Percentiles rank a stretch among this genome's conserved stretches.
Conservation (phyloP, 495 filamentous ascomycete genomes). For the Penicillium pancosmium region DNA sequence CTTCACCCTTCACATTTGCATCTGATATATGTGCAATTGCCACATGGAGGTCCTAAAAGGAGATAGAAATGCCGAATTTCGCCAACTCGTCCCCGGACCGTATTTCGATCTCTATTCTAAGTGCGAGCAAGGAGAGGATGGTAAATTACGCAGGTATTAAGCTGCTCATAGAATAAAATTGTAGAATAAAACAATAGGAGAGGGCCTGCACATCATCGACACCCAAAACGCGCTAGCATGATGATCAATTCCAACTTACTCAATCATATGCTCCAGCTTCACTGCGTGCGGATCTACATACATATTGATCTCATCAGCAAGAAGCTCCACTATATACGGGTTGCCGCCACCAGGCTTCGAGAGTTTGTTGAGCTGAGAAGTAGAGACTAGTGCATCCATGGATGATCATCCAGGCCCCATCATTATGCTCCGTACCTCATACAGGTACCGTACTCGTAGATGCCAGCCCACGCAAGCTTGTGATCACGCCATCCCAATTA, state of each 20-base stretch:
- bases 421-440: background rate
- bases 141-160: too few species aligned
- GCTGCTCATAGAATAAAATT: too few species aligned
- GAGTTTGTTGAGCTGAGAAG: background rate
- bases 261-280: background rate
- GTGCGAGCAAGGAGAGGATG: too few species aligned
- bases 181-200: too few species aligned
- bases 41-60: too few species aligned
- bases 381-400: background rate
- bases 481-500: constrained; percentile 11
- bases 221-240: background rate
- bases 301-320: background rate
- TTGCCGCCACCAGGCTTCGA: background rate
- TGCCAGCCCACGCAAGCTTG: background rate
- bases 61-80: too few species aligned
- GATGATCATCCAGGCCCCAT: background rate
- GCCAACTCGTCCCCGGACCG: too few species aligned
- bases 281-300: background rate
- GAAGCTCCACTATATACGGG: background rate
- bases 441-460: background rate
- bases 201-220: background rate
- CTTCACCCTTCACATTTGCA: too few species aligned
- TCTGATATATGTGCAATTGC: too few species aligned
- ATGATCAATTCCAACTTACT: background rate
- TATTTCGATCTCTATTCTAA: too few species aligned